phyloP scores from a whole-genome alignment of 2,329 filamentous ascomycete genomes.

The Teratosphaeria nubilosa region DNA sequence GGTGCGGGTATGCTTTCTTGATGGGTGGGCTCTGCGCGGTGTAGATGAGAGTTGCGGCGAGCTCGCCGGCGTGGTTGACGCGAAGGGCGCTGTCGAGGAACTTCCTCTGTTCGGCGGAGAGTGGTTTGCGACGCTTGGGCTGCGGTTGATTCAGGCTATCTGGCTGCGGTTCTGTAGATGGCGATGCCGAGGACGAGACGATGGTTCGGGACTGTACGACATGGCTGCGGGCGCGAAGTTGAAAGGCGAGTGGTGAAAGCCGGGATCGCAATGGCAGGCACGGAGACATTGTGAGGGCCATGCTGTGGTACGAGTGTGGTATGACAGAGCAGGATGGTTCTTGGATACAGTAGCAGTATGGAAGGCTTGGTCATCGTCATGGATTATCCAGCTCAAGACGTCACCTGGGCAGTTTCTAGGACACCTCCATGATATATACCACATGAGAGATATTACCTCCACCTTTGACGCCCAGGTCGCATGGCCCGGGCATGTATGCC shows the following conservation, averaged over 20 bases:
- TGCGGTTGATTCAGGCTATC: slow-evolving; percentile 10
- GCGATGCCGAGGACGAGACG: slow-evolving; percentile 8
- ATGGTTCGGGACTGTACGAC: slow-evolving; percentile 9
- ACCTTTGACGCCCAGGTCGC: no score
- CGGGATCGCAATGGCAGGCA: slow-evolving; percentile 17
- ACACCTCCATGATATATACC: no score
- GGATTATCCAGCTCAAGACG: background rate
- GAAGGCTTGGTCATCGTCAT: background rate
- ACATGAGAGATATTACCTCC: no score
- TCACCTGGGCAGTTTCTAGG: no score
- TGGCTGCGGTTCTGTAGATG: slow-evolving; percentile 9
- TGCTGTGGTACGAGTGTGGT: background rate
- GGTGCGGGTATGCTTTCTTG: slow-evolving; percentile 68
- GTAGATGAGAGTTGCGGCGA: slow-evolving; percentile 95
- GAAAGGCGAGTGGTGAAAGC: slow-evolving; percentile 20
- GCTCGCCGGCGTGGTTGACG: slow-evolving; percentile 93
- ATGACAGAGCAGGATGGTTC: background rate
- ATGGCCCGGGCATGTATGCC: no score
- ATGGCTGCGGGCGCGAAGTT: slow-evolving; percentile 15
- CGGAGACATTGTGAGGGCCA: slow-evolving; percentile 1
- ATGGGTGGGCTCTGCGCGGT: slow-evolving; percentile 77
- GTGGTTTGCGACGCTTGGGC: slow-evolving; percentile 11
- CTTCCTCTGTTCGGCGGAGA: slow-evolving; percentile 49
- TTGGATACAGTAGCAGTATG: background rate
- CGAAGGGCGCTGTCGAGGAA: slow-evolving; percentile 75